A percentile compares a stretch with the other conserved stretches of the same genome.
phyloP scores from a whole-genome alignment of 2,329 filamentous ascomycete genomes.

The Metarhizium anisopliae region DNA sequence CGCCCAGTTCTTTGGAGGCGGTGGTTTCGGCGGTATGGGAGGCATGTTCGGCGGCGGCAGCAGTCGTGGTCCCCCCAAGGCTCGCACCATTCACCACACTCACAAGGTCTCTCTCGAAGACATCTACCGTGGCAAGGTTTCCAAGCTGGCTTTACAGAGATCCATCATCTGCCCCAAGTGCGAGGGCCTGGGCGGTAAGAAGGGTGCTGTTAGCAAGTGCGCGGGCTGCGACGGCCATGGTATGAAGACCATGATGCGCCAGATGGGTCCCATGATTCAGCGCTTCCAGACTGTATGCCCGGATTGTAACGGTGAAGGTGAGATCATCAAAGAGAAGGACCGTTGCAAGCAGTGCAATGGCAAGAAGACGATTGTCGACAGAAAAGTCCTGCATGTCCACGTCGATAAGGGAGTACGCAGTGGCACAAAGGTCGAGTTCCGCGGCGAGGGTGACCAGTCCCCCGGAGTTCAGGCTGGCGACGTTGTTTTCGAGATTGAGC shows the following conservation, averaged over 20 bases:
- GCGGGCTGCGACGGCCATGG: conserved; percentile 83
- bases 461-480: conserved; percentile 90
- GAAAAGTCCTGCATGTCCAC: conserved; percentile 96
- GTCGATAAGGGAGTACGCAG: conserved; percentile 90
- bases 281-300: conserved; percentile 98
- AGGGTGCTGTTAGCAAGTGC: conserved; percentile 93
- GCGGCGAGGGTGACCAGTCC: conserved; percentile 91
- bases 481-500: conserved; percentile 97
- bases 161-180: conserved; percentile 96
- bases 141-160: conserved; percentile 93
- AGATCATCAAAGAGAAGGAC: conserved; percentile 94
- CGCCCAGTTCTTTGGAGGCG: conserved; percentile 89
- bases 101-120: conserved; percentile 98
- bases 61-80: conserved; percentile 73
- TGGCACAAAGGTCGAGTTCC: conserved; percentile 95
- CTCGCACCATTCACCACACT: conserved; percentile 92
- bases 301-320: conserved; percentile 95
- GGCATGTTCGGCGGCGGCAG: conserved; percentile 75
- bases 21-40: conserved; percentile 53
- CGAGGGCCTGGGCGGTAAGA: conserved; percentile 89
- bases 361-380: conserved; percentile 96
- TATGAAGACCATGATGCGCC: conserved; percentile 99
- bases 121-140: conserved; percentile 95
- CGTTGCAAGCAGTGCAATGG: conserved; percentile 93
- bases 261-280: conserved; percentile 99